Base-by-base conservation (phyloP, 805 yeast genomes). In the Lipomyces starkeyi region DNA sequence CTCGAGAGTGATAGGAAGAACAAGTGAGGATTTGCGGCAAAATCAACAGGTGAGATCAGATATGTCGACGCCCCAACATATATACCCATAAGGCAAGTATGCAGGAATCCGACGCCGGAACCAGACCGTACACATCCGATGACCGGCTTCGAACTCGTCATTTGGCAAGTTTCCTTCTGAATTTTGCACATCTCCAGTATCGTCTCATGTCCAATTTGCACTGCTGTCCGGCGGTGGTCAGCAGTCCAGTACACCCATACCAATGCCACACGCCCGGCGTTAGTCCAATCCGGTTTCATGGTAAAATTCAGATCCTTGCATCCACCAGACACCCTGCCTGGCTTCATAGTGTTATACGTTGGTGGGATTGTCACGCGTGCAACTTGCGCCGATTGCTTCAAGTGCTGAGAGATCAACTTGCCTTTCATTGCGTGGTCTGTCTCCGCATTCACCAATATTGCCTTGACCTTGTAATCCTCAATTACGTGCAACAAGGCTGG, bases 81-180 rank as follows among this genome's bases (percentile, higher is more conserved):
- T 0, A 90, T 87, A 4, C 99, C 99, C 71, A 95, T 77, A 49
- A 93, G 78, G 64, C 88, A 87, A n/a, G 97, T 85, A 77, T 92
- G 94, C 34, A 95, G 80, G 76, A 95, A 93, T 0, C 99, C 99
- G 34, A 94, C 78, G 0, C 98, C 98, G 1, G 85, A 79, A 1
- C 91, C 86, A 73, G 93, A 94, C 57, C 96, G 86, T 8, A 91
- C 96, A 77, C 97, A 88, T 0, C 97, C 97, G 55, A 94, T 83
- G 6, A 95, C 82, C 0, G 97, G 89, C 54, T 87, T 85, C 43
- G 85, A 83, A 53, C 90, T 85, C 14, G 88, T 84, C 79, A 95
- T 82, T 69, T 91, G 94, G 75, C 97, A 91, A 0, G 98, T 94
- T 76, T 94, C 98, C 73, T 95, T 94, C 75, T 92, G 84, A 25